Base-by-base conservation (phyloP, 75 land plant genomes). In the Selaginella tamariscina region DNA sequence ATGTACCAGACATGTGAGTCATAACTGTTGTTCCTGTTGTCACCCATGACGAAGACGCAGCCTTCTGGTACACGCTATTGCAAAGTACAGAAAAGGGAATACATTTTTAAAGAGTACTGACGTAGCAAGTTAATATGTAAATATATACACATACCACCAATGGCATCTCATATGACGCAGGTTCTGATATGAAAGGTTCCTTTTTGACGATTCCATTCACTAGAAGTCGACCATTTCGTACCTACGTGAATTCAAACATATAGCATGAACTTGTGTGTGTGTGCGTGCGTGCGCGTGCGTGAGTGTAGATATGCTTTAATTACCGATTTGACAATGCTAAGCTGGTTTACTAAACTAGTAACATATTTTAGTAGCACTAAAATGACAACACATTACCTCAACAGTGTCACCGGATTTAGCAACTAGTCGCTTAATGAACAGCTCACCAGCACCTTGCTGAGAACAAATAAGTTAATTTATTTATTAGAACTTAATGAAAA, bases 1-100 rank as follows among this genome's bases (percentile, higher is more conserved):
- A 67, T 79, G 74, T 84, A 89, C 97, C 97, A 91, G 63, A 82
- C 66, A 78, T 91, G 97, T 26, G 97, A 91, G 64, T 91, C 97
- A 68, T 79, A 86, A 66, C 97, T 92, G 75, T 92, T 81, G 69
- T 92, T 92, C 28, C 97, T 79, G 68, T 92, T 92, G 63, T 92
- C 97, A 1, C 97, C 97, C 89, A 92, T 68, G 44, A 92, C 97
- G 70, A 86, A 92, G 2, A 92, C 97, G 69, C 70, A 83, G 29
- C 86, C 97, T 74, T 85, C 77, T 26, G 97, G 97, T 39, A 91
- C 86, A 76, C 74, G 66, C 97, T 91, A 21, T 2, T 5, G n/a
- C 55, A 31, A 67, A 59, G 23, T 70, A 30, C 31, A 33, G 60
- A 33, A 56, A 20, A 1, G 29, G n/a, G 26, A 13, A 21, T 22